phyloP scores from a whole-genome alignment of 768 basidiomycete species.

The Hemileccinum rubropunctum region DNA sequence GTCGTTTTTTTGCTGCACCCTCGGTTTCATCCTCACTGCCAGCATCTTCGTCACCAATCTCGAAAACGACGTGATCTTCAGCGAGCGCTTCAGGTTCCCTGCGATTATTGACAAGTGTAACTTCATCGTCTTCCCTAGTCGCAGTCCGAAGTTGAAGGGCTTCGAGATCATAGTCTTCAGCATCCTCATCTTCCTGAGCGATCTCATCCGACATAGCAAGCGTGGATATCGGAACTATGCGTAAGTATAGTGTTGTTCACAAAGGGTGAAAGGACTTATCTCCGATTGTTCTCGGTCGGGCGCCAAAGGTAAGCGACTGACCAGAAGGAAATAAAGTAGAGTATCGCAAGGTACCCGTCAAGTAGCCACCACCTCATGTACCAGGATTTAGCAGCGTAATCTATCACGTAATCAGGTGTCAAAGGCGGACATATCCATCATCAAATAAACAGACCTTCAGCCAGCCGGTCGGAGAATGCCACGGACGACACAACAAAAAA shows the following conservation, averaged over 20 bases:
- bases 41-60: conserved; percentile 83
- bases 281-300: conserved; percentile 84
- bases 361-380: conserved; percentile 91
- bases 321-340: conserved; percentile 80
- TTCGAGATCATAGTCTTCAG: conserved; percentile 89
- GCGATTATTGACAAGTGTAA: conserved; percentile 66
- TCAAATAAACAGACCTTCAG: conserved; percentile 62
- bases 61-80: conserved; percentile 80
- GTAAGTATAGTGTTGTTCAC: conserved; percentile 15
- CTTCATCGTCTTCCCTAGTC: conserved; percentile 58
- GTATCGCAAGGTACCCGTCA: conserved; percentile 89
- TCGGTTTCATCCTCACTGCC: conserved; percentile 64
- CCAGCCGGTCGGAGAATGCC: conserved; percentile 86
- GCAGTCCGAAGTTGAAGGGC: conserved; percentile 57
- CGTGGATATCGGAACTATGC: conserved; percentile 44
- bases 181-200: conserved; percentile 92
- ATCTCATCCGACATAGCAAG: conserved; percentile 96
- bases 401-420: conserved; percentile 37
- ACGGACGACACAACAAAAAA: conserved; percentile 94
- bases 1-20: conserved; percentile 47
- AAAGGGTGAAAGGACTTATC: conserved; percentile 48
- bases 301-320: conserved; percentile 91
- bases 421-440: not conserved
- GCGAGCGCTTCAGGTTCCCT: conserved; percentile 47
- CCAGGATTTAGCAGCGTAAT: conserved; percentile 93